Base-by-base conservation (phyloP, 2,329 filamentous ascomycete species). In the Microcyclospora tardicrescens region DNA sequence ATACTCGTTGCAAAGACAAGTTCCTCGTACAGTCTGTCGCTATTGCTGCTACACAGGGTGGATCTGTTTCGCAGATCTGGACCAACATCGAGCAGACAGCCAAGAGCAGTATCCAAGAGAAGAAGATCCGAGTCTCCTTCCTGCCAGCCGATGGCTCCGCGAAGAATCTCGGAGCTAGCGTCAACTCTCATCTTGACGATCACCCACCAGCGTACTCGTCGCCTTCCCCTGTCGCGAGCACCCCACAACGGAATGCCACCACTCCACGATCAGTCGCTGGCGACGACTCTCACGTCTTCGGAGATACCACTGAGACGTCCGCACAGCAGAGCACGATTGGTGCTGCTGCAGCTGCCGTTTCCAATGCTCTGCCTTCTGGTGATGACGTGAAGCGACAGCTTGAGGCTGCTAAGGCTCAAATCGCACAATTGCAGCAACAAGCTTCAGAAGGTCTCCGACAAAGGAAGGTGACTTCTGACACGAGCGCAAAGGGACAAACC, bases 1-100 rank as follows among this genome's bases (percentile, higher is more conserved):
- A 94, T 60, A 79, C 82, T 45, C 87, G 85, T 62, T 98, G 91
- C 69, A 81, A 84, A 62, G 89, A 96, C 73, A 96, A 96, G 69
- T 96, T 96, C 63, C 75, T 96, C 39, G 89, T 96, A 28, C 89
- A 96, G 65, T 93, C 87, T 16, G 84, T 93, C 35, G 71, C 78
- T 37, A 83, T 95, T 49, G 80, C 81, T 15, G 71, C 78, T 46
- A 84, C 93, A 56, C 84, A 86, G 65, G 71, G 72, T 42, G 14
- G 12, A 4, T n/a, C 30, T 15, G 77, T 93, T 45, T 72, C 79
- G 35, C 74, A 83, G 34, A 84, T 95, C 56, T 93, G 87, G 77
- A 76, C 69, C 51, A 68, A 72, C 74, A 69, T 81, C 58, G 68
- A 91, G 69, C 74, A 79, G 57, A 73, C 72, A 9, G 73, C 83